Base-by-base conservation (phyloP, 768 basidiomycete species). In the Termitomyces heimii region DNA sequence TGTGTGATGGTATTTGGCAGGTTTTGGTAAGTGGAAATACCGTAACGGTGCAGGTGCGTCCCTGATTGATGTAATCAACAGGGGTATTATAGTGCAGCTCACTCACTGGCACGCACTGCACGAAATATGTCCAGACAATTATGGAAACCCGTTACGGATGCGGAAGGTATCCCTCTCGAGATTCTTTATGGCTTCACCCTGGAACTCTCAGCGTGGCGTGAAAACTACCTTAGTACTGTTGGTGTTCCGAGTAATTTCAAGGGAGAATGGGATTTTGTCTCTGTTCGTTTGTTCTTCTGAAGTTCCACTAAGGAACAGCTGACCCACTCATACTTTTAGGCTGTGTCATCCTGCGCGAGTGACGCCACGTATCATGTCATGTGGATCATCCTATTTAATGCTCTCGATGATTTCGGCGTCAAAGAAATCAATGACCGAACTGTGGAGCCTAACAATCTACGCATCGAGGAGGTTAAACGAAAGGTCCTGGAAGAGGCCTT, bases 331-430 rank as follows among this genome's bases (percentile, higher is more conserved):
- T 45, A 16, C 59, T 55, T 55, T 22, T 56, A 82, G 78, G 77
- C 77, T 43, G 78, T 79, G 32, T 76, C 75, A 49, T 76, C 75
- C 74, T 89, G 89, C 62, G 88, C 89, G 20, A 91, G 88, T 66
- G 90, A 94, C 67, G 89, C 91, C 29, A 92, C 89, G 29, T 95
- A 90, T 68, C 94, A 97, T 72, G 83, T 89, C 63, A 88, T 95
- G 83, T 96, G 92, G 92, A 85, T 94, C 58, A 82, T 86, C 42
- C 71, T 94, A 4, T 88, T 89, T 70, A 84, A 79, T 60, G 92
- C 93, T 1, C 71, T 96, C 60, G 87, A 92, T 57, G 92, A 95
- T 56, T 93, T 82, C 66, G 92, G 92, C 12, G 77, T 96, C 56
- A 83, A 83, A 59, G 92, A 94, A 64, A 70, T 83, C 58, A 88